These are phyloP conservation scores for Fusarium udum DNA, from an alignment of 2,329 filamentous ascomycete species.

Conservation along the genomic window DNA sequence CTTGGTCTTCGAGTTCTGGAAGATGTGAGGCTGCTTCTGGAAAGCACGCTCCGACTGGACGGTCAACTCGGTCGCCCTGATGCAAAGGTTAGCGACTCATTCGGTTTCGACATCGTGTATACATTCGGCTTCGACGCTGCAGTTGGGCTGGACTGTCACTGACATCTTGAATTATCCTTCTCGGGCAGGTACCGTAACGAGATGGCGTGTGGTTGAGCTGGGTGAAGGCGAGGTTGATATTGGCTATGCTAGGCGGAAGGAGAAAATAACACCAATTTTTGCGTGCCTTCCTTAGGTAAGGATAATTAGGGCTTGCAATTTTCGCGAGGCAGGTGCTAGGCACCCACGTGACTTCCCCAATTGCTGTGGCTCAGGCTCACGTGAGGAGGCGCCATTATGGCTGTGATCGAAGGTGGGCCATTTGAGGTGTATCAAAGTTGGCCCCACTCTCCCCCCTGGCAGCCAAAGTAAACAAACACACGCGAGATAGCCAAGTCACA, in stretches of 20 bases:
- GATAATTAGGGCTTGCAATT: slow-evolving; percentile 39
- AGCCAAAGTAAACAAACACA: slow-evolving; percentile 54
- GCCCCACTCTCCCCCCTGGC: slow-evolving; percentile 26
- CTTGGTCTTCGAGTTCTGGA: slow-evolving; percentile 96
- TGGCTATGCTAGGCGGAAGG: slow-evolving; percentile 46
- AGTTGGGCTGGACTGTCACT: slow-evolving; percentile 39
- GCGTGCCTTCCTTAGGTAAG: slow-evolving; percentile 6
- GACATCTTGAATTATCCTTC: slow-evolving; percentile 57
- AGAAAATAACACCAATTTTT: slow-evolving; percentile 41
- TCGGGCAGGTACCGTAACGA: slow-evolving; percentile 52
- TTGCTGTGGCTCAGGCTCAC: slow-evolving; percentile 9
- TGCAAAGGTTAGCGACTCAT: slow-evolving; percentile 51
- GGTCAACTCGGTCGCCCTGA: slow-evolving; percentile 97
- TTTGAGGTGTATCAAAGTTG: slow-evolving; percentile 24
- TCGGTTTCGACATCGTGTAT: slow-evolving; percentile 33
- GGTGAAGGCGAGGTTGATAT: slow-evolving; percentile 48
- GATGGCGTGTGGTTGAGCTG: slow-evolving; percentile 51
- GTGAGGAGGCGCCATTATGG: slow-evolving; percentile 30
- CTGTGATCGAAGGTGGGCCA: neutral
- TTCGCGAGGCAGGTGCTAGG: slow-evolving; percentile 37
- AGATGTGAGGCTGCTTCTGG: slow-evolving; percentile 99
- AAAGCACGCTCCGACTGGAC: slow-evolving; percentile 99
- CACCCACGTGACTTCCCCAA: slow-evolving; percentile 41
- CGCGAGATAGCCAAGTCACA: slow-evolving; percentile 38
- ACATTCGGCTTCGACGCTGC: slow-evolving; percentile 19